Evolutionary conservation across 495 filamentous ascomycete genomes (phyloP), one percentile per base, ranked within the genome.

Genomic region (Pyrenopolyporus hunteri): DNA sequence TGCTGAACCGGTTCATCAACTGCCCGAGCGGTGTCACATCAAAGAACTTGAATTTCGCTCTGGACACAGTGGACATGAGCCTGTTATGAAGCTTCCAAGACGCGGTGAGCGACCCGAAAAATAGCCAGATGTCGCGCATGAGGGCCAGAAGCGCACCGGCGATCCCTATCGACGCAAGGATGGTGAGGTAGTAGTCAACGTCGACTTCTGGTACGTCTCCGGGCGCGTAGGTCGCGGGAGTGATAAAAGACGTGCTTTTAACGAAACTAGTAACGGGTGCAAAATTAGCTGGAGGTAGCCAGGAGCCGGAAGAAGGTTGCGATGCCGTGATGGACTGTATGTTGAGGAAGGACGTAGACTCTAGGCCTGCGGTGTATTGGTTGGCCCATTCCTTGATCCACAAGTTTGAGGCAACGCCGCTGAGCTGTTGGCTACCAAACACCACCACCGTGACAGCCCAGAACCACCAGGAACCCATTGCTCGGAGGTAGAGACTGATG

Each of bases 1-100:
- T 98, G 59, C 93, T 97, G 74, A 99, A 99, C 31, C 95, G 83
- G 73, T 99, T 99, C 89, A 98, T 98, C 61, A 99, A 82, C 73
- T 97, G 94, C 9, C 95, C 95, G 0, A 97, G 83, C 4, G 95
- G 95, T 1, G 95, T 99, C 1, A 91, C 91, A 71, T 99, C 95
- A 70, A 99, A 99, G 79, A 99, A 99, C 61, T 89, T 89, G 77
- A 98, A 96, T 68, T 90, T 91, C 11, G 95, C 95, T 46, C 92
- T 87, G 51, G 90, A 88, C 22, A 99, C 83, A 3, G 89, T 77
- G 19, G 84, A 80, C 73, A 98, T 86, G 39, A 99, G 82, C 20
- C 84, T 81, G 51, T 85, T 79, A 70, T 99, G 95, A 9, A 99
- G 85, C 65, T 84, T 86, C 79, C 85, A 88, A 6, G 94, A 97